These are phyloP conservation scores for Cyathus striatus DNA, from an alignment of 768 basidiomycete species.

Conservation along the genomic window DNA sequence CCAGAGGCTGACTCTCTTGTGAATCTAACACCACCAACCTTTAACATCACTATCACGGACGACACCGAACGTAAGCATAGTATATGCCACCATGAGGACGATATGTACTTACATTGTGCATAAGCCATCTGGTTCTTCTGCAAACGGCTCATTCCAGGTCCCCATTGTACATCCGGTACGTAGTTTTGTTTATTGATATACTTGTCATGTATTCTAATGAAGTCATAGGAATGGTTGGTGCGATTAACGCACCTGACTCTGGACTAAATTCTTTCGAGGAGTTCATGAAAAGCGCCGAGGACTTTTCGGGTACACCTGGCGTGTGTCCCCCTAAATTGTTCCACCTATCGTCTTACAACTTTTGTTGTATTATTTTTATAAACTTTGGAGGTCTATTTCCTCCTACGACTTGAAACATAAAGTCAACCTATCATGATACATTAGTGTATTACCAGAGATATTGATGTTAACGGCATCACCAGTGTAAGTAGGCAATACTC, in stretches of 20 bases:
- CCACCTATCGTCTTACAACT: too few relatives aligned
- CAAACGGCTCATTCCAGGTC: conserved; percentile 33
- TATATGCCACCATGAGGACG: background rate
- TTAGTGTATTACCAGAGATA: too few relatives aligned
- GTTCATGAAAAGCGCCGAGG: conserved; percentile 28
- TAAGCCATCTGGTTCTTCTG: conserved; percentile 58
- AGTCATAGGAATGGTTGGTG: conserved; percentile 38
- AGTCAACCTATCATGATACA: too few relatives aligned
- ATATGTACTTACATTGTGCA: conserved; percentile 2
- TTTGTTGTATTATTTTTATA: too few relatives aligned
- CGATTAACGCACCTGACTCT: conserved; percentile 45
- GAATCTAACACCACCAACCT: conserved; percentile 31
- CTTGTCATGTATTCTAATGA: background rate
- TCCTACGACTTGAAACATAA: too few relatives aligned
- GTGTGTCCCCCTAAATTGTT: too few relatives aligned
- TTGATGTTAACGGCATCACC: too few relatives aligned
- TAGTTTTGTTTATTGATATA: background rate
- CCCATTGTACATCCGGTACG: conserved; percentile 36
- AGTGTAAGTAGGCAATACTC: too few relatives aligned
- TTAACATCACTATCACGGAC: conserved; percentile 48
- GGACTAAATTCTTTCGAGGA: conserved; percentile 32
- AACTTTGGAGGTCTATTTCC: too few relatives aligned
- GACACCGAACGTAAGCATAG: conserved; percentile 33
- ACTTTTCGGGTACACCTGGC: conserved; percentile 19
- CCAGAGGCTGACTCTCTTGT: conserved; percentile 21